phyloP scores from a whole-genome alignment of 2,329 filamentous ascomycete species.

The Sporothrix globosa region DNA sequence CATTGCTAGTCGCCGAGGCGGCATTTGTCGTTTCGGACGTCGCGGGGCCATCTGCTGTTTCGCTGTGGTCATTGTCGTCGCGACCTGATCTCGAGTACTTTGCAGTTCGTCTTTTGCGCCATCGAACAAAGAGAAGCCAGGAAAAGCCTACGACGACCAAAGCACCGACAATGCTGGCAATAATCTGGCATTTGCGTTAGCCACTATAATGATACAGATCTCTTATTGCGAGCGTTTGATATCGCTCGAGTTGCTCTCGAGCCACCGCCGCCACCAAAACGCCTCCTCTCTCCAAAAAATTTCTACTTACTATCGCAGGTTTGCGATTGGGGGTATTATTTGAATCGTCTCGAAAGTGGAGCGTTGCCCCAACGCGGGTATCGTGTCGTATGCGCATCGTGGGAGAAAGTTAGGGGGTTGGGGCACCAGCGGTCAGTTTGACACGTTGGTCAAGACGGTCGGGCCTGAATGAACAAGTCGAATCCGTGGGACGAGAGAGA shows the following conservation, averaged over 20 bases:
- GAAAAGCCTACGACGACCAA: conserved; percentile 6
- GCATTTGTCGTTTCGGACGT: conserved; percentile 12
- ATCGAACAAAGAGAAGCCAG: conserved; percentile 27
- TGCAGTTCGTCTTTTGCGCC: conserved; percentile 20
- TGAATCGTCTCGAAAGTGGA: conserved; percentile 6
- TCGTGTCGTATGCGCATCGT: conserved; percentile 26
- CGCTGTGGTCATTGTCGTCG: conserved; percentile 37
- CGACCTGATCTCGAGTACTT: conserved; percentile 38
- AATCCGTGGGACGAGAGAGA: neutral
- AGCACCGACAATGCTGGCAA: conserved; percentile 1
- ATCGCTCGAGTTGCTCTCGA: neutral
- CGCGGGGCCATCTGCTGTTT: conserved; percentile 33
- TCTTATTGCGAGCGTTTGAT: too few species aligned
- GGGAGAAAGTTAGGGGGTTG: neutral
- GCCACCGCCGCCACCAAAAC: neutral
- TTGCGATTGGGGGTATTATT: neutral
- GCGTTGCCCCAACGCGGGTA: neutral
- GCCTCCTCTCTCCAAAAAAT: too few species aligned
- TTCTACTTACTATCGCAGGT: conserved; percentile 25
- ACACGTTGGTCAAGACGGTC: neutral
- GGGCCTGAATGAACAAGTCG: neutral
- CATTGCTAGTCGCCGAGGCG: neutral
- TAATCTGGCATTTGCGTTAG: neutral
- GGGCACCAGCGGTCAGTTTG: neutral
- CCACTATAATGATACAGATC: neutral